Base-by-base conservation (phyloP, 2,329 filamentous ascomycete genomes). In the Atkinsonella hypoxylon region DNA sequence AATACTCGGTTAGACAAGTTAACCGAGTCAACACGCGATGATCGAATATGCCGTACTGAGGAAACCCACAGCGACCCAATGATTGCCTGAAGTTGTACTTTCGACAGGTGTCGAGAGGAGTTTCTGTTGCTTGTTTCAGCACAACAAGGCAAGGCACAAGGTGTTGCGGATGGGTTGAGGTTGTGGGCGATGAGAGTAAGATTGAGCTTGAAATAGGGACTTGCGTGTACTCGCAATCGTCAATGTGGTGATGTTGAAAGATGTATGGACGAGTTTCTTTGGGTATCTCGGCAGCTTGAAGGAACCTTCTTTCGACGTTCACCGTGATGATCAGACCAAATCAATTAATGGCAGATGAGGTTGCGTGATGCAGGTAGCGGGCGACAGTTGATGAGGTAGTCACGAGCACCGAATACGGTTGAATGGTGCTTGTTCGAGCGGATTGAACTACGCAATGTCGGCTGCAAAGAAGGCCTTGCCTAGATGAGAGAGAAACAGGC, bases 391-490 rank as follows among this genome's bases (percentile, higher is more conserved):
- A 41, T 17, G 43, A 41, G 34, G 32, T 50, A 47, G 49, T 46
- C 36, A 47, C 36, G 30, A 40, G 11, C 22, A 17, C 22, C 43
- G n/a, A 36, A 10, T 10, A 20, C 34, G 43, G 34, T 32, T 10
- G 30, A n/a, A 42, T 20, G 43, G 17, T 41, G 42, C 41, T n/a
- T 41, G 20, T 31, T n/a, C 30, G 31, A 13, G 13, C 18, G 34
- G 3, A 32, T 32, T 57, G 57, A 46, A 58, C 48, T 55, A 57
- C 55, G 61, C 58, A 67, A 64, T 60, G 60, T 64, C 59, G 59
- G 66, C 60, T 62, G 63, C 61, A 61, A 63, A 62, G 62, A 66
- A 62, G 62, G 61, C 55, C 61, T 61, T 62, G 48, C 63, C 61
- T 57, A 54, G 57, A 59, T 59, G 20, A 45, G 17, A 53, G 46